Evolutionary conservation across 176 grass and related monocot genomes (phyloP).

Genomic region (Triticum dicoccoides): DNA sequence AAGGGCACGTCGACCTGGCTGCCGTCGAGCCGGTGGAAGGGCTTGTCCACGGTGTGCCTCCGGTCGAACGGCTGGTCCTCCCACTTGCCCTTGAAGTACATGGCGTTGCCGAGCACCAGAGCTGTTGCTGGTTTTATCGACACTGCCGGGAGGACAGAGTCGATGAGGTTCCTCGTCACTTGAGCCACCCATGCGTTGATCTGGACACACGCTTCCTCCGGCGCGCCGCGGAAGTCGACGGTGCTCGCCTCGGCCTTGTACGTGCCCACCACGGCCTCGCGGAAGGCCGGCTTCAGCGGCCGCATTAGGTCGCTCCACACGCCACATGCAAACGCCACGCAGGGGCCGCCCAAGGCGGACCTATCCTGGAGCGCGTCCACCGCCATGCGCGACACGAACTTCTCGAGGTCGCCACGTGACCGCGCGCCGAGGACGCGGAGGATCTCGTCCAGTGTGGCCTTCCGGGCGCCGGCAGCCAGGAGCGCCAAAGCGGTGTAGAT

Average conservation of each 20-base stretch:
- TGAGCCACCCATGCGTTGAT: neutral
- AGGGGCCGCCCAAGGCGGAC: neutral
- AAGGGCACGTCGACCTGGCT: too few relatives aligned
- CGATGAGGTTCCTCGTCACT: neutral
- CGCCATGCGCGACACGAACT: neutral
- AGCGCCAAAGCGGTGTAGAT: too few relatives aligned
- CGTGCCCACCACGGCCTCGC: neutral
- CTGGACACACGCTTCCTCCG: neutral
- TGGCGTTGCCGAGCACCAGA: neutral
- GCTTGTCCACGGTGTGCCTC: too few relatives aligned
- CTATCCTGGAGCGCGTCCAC: neutral
- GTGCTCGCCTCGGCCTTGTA: neutral
- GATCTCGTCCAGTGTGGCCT: too few relatives aligned
- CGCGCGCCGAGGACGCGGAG: neutral
- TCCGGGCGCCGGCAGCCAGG: too few relatives aligned
- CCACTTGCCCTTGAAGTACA: neutral
- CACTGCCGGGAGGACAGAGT: neutral
- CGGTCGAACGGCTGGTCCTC: neutral
- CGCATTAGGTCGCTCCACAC: conserved; percentile 24
- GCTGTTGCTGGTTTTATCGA: neutral
- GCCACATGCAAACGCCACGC: neutral
- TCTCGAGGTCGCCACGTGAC: neutral
- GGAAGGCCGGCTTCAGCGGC: conserved; percentile 15
- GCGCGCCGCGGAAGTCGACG: conserved; percentile 11
- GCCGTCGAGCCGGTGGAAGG: too few relatives aligned